Base-by-base conservation (phyloP, 2,329 filamentous ascomycete species). In the Pleomassaria siparia region DNA sequence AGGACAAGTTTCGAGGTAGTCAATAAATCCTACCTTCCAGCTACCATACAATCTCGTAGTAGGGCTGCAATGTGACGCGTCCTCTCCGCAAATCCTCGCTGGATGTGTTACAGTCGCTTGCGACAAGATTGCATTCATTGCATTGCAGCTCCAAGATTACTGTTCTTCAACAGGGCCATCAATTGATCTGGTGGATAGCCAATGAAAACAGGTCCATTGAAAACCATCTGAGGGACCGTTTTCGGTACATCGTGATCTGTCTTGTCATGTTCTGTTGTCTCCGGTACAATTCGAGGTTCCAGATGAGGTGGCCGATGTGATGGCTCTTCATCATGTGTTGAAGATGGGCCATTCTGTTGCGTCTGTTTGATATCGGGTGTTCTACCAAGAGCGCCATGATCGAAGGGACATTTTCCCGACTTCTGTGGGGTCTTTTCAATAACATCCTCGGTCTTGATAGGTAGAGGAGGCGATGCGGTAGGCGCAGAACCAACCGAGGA, bases 191-290 rank as follows among this genome's bases (percentile, higher is more conserved):
- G 65, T 2, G 69, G 62, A 46, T 96, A 96, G 0, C 92, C 92
- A 60, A 97, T 89, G 64, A 96, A 96, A 0, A 96, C 91, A 0
- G 92, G 92, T 0, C 92, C 92, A 8, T 89, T 95, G 64, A 96
- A 96, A 0, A 95, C 78, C 81, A 96, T 87, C 59, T 87, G 86
- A 9, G 88, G 82, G 9, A 66, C 63, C 39, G 61, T 39, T 30
- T 54, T 60, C 2, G 63, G 51, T 8, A 44, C 18, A 18, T 56
- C 46, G 5, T 40, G 46, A 18, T 45, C 26, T 18, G 40, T 16
- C 3, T 39, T 42, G 12, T 24, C 40, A 36, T 47, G 39, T 16
- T 43, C 45, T 16, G 45, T 9, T 18, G 37, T 36, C n/a, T 53
- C 45, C 18, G 49, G 21, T 16, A 45, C 48, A 10, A 4, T 13